Percentiles rank a stretch among this genome's conserved stretches.
These are phyloP conservation scores for Cnidoscolus chayamansa DNA, from an alignment of 441 rosid genomes.

Conservation along the genomic window DNA sequence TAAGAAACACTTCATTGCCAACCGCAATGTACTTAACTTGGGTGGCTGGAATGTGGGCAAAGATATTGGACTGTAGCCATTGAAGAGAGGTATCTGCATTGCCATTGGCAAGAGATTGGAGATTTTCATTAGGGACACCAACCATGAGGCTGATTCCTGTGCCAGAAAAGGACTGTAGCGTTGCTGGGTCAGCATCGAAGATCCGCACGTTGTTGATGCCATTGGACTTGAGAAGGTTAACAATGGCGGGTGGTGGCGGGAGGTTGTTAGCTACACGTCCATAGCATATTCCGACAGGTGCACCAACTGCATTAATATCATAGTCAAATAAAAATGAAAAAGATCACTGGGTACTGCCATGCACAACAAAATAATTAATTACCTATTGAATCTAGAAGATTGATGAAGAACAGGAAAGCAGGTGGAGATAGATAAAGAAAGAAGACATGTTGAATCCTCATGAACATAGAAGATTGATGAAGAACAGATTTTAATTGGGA, in stretches of 20 bases:
- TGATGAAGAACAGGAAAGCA: slow-evolving; percentile 1
- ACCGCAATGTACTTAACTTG: slow-evolving; percentile 44
- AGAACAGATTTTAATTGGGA: no score
- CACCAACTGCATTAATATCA: slow-evolving; percentile 1
- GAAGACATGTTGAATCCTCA: background rate
- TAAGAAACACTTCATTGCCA: slow-evolving; percentile 46
- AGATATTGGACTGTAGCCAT: slow-evolving; percentile 40
- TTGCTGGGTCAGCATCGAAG: slow-evolving; percentile 34
- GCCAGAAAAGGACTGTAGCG: slow-evolving; percentile 35
- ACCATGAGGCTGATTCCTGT: slow-evolving; percentile 34
- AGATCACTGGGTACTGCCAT: background rate
- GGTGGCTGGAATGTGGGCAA: slow-evolving; percentile 29
- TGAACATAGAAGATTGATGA: background rate
- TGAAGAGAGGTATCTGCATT: slow-evolving; percentile 19
- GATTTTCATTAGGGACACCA: slow-evolving; percentile 41
- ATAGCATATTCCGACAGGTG: slow-evolving; percentile 37
- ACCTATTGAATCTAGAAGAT: slow-evolving; percentile 14
- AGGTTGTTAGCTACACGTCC: slow-evolving; percentile 39
- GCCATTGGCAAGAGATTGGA: slow-evolving; percentile 35
- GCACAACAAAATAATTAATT: background rate
- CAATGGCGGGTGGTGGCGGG: slow-evolving; percentile 25
- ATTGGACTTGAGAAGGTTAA: slow-evolving; percentile 32
- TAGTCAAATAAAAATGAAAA: background rate
- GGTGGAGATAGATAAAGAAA: background rate
- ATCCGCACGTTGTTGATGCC: slow-evolving; percentile 34